Evolutionary conservation across 2,329 filamentous ascomycete genomes (phyloP), one percentile per base, ranked within the genome.

Genomic region (Colletotrichum truncatum): DNA sequence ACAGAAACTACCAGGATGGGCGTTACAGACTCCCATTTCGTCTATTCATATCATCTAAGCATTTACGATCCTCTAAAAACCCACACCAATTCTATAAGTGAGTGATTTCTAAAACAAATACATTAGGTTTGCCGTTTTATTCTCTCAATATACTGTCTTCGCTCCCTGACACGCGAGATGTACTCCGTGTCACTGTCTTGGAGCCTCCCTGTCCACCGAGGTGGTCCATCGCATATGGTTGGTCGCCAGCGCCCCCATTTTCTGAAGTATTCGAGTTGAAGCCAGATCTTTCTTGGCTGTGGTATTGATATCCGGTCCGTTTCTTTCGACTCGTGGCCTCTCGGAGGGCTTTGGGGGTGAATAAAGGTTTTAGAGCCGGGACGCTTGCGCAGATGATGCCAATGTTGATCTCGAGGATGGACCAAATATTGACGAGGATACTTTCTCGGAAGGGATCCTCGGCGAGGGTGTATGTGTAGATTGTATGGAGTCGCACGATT

Each of bases 301-400:
- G 57, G 2, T 62, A 41, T 16, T 43, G 62, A 11, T 65, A 62
- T 26, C 39, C 56, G 0, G n/a, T 11, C 3, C 12, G 32, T 23
- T 53, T 53, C 12, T 51, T 60, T 11, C 48, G 34, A 3, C 18
- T 45, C 10, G 61, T 21, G 3, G 60, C 64, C 18, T 66, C 58
- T 9, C 59, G 28, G 6, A 63, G 36, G 10, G 58, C 52, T 23
- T 21, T 23, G 11, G 77, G 77, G 12, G 76, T 77, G 64, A 82
- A 81, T 4, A 84, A 70, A 0, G 84, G 84, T 60, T 85, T 85
- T 6, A 86, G 74, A 0, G 84, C 82, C 0, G 84, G 82, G 0
- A 84, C 76, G 7, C 78, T 82, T 18, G 83, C 81, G 67, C 83
- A 86, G 28, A 81, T 72, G 36, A 86, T 81, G n/a, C 79, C 83